Percentiles rank a stretch among this genome's conserved stretches.
Conservation (phyloP, 139 green algal species). For the Desmodesmus armatus region DNA sequence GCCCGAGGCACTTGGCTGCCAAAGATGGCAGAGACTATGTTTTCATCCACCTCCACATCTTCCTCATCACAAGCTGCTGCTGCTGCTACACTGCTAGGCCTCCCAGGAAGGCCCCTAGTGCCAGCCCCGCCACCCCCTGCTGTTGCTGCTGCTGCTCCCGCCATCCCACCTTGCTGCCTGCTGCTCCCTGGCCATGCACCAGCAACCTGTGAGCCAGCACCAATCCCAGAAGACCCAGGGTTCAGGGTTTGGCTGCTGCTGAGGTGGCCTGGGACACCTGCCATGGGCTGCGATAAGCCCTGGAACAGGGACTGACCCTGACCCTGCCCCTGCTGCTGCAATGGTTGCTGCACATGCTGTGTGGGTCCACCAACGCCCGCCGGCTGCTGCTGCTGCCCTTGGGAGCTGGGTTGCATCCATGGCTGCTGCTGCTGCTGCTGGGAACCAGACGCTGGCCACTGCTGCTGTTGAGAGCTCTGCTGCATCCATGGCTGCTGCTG, state of each 20-base stretch:
- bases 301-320: background rate
- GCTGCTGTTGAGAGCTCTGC: background rate
- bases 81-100: background rate
- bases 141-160: background rate
- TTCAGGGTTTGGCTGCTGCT: no score
- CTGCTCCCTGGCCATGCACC: no score
- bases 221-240: no score
- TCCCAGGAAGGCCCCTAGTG: background rate
- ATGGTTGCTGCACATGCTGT: no score
- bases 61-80: background rate
- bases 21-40: slow-evolving; percentile 18
- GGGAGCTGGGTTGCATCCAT: background rate
- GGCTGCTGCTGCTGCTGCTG: background rate
- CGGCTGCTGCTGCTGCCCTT: no score
- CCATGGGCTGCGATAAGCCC: background rate
- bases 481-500: background rate
- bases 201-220: no score
- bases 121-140: background rate
- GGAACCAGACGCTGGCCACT: background rate
- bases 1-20: slow-evolving; percentile 12
- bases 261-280: no score
- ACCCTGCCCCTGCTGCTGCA: background rate
- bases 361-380: no score
- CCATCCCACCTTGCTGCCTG: background rate
- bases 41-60: slow-evolving; percentile 11